phyloP scores from a whole-genome alignment of 1,284 basidiomycete genomes.

The Boletus holoroseus region DNA sequence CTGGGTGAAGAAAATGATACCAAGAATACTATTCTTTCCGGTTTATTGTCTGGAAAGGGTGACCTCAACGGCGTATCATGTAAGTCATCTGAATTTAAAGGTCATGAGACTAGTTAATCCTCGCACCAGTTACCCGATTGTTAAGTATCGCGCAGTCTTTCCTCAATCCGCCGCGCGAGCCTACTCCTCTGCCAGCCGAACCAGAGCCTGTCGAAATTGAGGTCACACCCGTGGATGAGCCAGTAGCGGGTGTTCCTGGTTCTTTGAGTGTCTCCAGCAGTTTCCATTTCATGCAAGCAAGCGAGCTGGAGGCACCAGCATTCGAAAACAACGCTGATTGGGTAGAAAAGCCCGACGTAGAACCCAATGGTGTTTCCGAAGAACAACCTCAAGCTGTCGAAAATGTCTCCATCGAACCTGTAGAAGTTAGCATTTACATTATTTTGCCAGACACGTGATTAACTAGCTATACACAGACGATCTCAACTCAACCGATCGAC shows the following conservation, averaged over 20 bases:
- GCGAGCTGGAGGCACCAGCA: slow-evolving; percentile 56
- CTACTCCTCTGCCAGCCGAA: slow-evolving; percentile 30
- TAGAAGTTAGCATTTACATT: slow-evolving; percentile 17
- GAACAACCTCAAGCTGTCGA: slow-evolving; percentile 30
- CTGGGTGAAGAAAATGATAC: slow-evolving; percentile 47
- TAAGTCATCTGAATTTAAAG: slow-evolving; percentile 32
- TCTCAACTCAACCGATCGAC: slow-evolving; percentile 39
- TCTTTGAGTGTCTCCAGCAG: slow-evolving; percentile 41
- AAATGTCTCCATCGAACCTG: slow-evolving; percentile 25
- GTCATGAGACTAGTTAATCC: slow-evolving; percentile 5
- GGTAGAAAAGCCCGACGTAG: slow-evolving; percentile 42
- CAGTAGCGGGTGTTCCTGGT: slow-evolving; percentile 32
- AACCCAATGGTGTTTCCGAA: slow-evolving; percentile 24
- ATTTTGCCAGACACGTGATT: background rate
- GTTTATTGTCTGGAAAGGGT: slow-evolving; percentile 52
- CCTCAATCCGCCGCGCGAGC: slow-evolving; percentile 43
- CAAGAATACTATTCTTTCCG: slow-evolving; percentile 48
- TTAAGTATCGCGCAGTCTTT: slow-evolving; percentile 49
- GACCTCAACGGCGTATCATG: slow-evolving; percentile 56
- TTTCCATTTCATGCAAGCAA: slow-evolving; percentile 74
- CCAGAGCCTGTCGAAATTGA: slow-evolving; percentile 28
- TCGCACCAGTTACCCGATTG: slow-evolving; percentile 49
- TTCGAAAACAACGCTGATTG: slow-evolving; percentile 49
- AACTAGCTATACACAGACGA: slow-evolving; percentile 16
- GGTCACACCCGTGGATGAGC: slow-evolving; percentile 16